phyloP scores from a whole-genome alignment of 805 yeast species.

The Yamadazyma sp. region DNA sequence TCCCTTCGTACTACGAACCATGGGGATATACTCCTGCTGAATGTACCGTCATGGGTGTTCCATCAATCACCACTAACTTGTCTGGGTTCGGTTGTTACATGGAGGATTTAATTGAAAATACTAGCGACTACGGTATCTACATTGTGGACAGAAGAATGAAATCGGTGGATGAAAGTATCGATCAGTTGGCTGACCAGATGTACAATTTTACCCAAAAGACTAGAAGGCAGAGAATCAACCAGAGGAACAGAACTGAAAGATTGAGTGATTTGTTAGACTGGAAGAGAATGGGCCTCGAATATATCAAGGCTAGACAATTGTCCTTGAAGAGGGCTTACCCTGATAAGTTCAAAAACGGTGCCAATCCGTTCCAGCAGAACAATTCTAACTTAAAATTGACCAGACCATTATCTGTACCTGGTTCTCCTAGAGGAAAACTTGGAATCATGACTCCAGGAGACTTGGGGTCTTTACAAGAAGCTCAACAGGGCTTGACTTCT shows the following conservation, averaged over 20 bases:
- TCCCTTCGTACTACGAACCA: conserved; percentile 98
- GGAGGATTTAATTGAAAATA: conserved; percentile 95
- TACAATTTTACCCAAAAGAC: conserved; percentile 84
- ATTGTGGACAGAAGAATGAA: conserved; percentile 93
- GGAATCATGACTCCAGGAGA: conserved; percentile 97
- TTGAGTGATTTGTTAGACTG: conserved; percentile 91
- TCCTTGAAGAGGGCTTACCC: conserved; percentile 94
- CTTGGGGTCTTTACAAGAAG: conserved; percentile 93
- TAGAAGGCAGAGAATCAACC: conserved; percentile 95
- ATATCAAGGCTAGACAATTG: conserved; percentile 89
- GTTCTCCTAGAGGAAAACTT: conserved; percentile 79
- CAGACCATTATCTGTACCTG: conserved; percentile 94
- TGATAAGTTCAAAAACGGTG: conserved; percentile 61
- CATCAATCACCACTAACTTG: conserved; percentile 91
- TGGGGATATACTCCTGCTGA: conserved; percentile 99
- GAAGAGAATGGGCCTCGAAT: conserved; percentile 98
- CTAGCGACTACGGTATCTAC: conserved; percentile 94
- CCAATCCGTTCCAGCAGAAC: conserved; percentile 44
- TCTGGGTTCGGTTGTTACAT: conserved; percentile 98
- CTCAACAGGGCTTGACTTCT: conserved; percentile 56
- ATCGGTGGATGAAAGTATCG: conserved; percentile 88
- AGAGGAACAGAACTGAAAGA: conserved; percentile 95
- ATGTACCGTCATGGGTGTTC: conserved; percentile 99
- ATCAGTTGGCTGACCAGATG: conserved; percentile 88
- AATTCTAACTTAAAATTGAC: conserved; percentile 66